Percentiles rank a stretch among this genome's conserved stretches.
Conservation (phyloP, 257 asterid genomes). For the Penstemon barbatus region DNA sequence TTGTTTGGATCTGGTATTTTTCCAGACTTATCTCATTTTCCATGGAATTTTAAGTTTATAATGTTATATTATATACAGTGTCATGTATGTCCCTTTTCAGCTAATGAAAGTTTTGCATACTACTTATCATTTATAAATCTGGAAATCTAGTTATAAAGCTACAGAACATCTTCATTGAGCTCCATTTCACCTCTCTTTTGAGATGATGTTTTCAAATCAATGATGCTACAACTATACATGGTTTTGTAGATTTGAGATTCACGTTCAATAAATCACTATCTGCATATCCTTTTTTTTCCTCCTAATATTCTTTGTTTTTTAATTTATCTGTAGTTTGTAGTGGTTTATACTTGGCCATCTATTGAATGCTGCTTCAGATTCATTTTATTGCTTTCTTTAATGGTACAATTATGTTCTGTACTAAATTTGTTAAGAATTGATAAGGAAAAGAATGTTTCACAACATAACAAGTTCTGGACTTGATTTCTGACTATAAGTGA, state of each 20-base stretch:
- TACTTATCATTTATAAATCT: too few species aligned
- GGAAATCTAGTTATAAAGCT: background rate
- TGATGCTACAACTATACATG: background rate
- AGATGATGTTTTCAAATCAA: background rate
- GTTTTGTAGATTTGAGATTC: conserved; percentile 19
- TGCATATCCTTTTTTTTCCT: conserved; percentile 13
- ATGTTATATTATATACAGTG: background rate
- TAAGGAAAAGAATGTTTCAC: conserved; percentile 3
- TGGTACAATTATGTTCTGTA: background rate
- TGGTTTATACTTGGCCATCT: conserved; percentile 8
- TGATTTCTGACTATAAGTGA: background rate
- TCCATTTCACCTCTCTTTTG: background rate
- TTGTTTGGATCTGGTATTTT: too few species aligned
- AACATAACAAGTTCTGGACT: background rate
- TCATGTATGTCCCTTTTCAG: conserved; percentile 3
- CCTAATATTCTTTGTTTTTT: conserved; percentile 13
- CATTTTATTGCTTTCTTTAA: conserved; percentile 6
- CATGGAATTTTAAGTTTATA: too few species aligned
- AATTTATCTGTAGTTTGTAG: background rate
- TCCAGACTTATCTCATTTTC: too few species aligned
- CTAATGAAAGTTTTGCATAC: too few species aligned
- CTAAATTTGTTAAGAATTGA: conserved; percentile 8
- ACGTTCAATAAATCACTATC: background rate
- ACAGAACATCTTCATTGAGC: background rate
- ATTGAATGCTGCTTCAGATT: background rate